These are phyloP conservation scores for Daphne laureola DNA, from an alignment of 441 rosid species.

Conservation along the genomic window DNA sequence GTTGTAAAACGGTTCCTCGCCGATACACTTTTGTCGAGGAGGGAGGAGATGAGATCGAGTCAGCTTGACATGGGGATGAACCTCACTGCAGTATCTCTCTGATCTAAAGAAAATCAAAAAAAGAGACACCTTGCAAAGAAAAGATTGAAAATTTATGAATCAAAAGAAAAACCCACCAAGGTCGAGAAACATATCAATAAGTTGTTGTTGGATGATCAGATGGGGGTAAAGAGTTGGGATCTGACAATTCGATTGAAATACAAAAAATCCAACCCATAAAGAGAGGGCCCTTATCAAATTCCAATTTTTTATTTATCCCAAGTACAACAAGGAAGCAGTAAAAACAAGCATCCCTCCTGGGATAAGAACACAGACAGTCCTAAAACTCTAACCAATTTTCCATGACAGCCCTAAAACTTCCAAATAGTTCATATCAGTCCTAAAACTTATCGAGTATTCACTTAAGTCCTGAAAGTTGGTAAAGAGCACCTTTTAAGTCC, in stretches of 20 bases:
- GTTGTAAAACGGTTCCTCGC: no score
- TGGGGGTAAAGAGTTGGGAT: conserved; percentile 22
- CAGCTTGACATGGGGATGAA: no score
- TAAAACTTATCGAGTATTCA: no score
- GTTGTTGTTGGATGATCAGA: conserved; percentile 30
- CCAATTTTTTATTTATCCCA: conserved; percentile 11
- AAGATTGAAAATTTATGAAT: conserved; percentile 13
- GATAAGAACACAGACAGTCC: no score
- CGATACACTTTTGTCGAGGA: no score
- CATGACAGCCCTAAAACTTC: no score
- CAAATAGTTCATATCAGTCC: no score
- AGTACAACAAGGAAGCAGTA: conserved; percentile 6
- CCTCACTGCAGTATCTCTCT: no score
- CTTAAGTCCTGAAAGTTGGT: no score
- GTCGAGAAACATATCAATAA: conserved; percentile 32
- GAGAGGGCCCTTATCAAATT: conserved; percentile 27
- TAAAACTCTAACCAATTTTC: no score
- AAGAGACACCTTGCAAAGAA: background rate
- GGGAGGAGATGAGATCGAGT: no score
- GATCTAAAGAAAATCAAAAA: conserved; percentile 2
- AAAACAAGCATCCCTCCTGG: conserved; percentile 3
- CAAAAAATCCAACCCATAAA: conserved; percentile 50
- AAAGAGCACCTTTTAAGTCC: no score
- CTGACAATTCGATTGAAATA: conserved; percentile 47
- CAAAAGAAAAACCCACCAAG: conserved; percentile 13